Evolutionary conservation across 805 yeast species (phyloP), one percentile per base, ranked within the genome.

Genomic region (Wickerhamomyces mucosus): DNA sequence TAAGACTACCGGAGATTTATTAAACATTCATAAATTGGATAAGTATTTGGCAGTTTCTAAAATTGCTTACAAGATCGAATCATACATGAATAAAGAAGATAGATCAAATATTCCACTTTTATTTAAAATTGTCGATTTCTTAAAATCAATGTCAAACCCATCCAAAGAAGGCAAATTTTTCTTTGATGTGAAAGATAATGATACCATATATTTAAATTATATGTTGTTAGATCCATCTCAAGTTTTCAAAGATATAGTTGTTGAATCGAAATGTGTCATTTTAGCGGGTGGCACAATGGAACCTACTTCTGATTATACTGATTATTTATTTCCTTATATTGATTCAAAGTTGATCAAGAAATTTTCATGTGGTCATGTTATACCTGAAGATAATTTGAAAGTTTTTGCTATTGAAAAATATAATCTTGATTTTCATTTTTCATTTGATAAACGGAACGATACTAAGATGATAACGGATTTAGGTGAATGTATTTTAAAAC

Each of bases 211-310:
- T 3, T 43, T 88, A 32, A 73, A 75, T 35, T 88, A 86, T 46
- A 67, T 84, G 64, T 58, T 85, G 7, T 58, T 88, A 7, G 95
- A 86, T 46, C 94, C 96, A 3, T 74, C 84, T 33, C 72, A 70
- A 29, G 61, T 72, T 3, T 84, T 88, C 48, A 61, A 65, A 33
- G 77, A 75, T 3, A 62, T 89, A 3, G 72, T 83, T 0, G 72
- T 73, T 3, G 68, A 72, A 11, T 65, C 85, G 0, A 65, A 65
- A 40, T 78, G 88, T 51, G 79, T 88, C 0, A 61, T 89, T 2
- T 51, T 88, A 3, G 92, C 95, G 2, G 97, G 97, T 21, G 97
- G 97, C 11, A 88, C 97, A 0, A 84, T 86, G 95, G 89, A 82
- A 48, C 96, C 96, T 0, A 62, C 76, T 21, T 48, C 63, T n/a